Base-by-base conservation (phyloP, 2,329 filamentous ascomycete species). In the Albifimbria verrucaria region DNA sequence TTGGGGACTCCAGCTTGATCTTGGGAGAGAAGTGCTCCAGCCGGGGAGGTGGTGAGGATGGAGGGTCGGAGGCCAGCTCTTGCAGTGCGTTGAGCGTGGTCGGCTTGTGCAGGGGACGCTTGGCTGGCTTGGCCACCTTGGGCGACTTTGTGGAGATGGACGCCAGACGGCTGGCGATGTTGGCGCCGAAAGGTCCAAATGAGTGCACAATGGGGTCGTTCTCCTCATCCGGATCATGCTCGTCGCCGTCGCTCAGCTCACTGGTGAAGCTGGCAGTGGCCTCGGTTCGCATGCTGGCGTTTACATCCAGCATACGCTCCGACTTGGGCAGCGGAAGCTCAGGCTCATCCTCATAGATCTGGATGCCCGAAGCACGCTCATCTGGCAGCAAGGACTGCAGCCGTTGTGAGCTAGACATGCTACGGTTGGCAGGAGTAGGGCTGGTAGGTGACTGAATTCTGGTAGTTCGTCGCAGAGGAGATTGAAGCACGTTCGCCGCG, bases 131-230 rank as follows among this genome's bases (percentile, higher is more conserved):
- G 51, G 62, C 54, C 26, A 60, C 72, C 60, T 81, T 77, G 22
- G 89, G 89, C 7, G 89, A 90, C 48, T 76, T 77, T 4, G 89
- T 81, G 48, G 79, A 81, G 74, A 97, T 88, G 2, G 89, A 90
- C 21, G 90, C 89, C 68, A 97, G 81, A 23, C 90, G 86, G 56
- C 84, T 83, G n/a, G 93, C 85, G 36, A 96, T 79, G 66, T 96
- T 90, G 51, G 89, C 89, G 42, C 91, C 92, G 65, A 90, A 96
- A 1, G 92, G 91, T 17, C 92, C 92, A 60, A 97, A 97, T 0
- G 92, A 96, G 70, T 94, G 90, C 18, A 97, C 78, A 51, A 96
- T 86, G 3, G 92, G 92, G 61, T 97, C 94, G 58, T 97, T 97
- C 72, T 97, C 93, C 74, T 97, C 92, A 62, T 93, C 88, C 1